A percentile compares a stretch with the other conserved stretches of the same genome.
Evolutionary conservation across 371 early-diverging fungal species (phyloP).

Genomic region (Mucor plumbeus): DNA sequence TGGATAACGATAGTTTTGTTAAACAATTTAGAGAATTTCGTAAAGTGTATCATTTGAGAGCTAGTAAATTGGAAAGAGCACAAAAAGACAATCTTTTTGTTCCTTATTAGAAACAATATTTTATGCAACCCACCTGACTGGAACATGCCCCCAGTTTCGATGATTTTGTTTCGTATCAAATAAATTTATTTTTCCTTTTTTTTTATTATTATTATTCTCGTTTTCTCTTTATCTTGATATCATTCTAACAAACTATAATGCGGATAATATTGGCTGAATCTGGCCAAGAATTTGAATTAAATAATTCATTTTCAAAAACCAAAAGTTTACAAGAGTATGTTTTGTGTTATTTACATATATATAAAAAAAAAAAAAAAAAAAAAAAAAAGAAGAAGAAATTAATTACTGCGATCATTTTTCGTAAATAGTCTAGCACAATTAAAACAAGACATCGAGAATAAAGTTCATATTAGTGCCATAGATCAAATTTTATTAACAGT

Average conservation of each 20-base stretch:
- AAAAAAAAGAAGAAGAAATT: background rate
- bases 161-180: background rate
- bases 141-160: slow-evolving; percentile 1
- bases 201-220: background rate
- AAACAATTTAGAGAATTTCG: slow-evolving; percentile 64
- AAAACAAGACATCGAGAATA: slow-evolving; percentile 9
- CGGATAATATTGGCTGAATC: slow-evolving; percentile 27
- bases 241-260: background rate
- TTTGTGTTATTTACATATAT: background rate
- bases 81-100: slow-evolving; percentile 45
- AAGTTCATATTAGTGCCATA: background rate
- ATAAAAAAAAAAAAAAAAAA: background rate
- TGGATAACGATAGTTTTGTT: slow-evolving; percentile 64
- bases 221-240: slow-evolving; percentile 9
- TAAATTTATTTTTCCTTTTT: background rate
- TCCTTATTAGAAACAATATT: slow-evolving; percentile 12
- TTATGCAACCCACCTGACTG: slow-evolving; percentile 26
- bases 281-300: slow-evolving; percentile 16
- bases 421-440: background rate
- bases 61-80: slow-evolving; percentile 63
- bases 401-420: background rate
- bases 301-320: background rate
- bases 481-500: slow-evolving; percentile 25
- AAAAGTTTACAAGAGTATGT: background rate
- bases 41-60: slow-evolving; percentile 67